These are phyloP conservation scores for Aegilops speltoides DNA, from an alignment of 176 grass and related monocot species.

Conservation along the genomic window DNA sequence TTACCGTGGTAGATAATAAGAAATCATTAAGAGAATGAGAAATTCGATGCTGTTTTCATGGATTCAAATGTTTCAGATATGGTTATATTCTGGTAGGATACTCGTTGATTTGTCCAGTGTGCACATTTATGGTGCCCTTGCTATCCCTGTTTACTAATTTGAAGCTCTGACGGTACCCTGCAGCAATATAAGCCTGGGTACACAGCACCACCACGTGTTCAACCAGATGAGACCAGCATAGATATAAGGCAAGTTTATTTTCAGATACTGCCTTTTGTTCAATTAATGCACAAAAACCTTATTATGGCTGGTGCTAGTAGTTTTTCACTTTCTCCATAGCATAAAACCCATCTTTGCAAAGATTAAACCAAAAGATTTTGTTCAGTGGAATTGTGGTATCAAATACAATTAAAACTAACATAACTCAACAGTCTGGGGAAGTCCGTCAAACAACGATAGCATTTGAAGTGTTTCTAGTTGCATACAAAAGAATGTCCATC, in stretches of 20 bases:
- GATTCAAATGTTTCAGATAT: not conserved
- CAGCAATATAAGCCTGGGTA: slow-evolving; percentile 91
- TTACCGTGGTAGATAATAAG: not conserved
- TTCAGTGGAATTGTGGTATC: no score
- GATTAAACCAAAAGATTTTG: no score
- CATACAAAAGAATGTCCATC: no score
- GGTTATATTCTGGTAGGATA: not conserved
- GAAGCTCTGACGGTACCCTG: slow-evolving; percentile 7
- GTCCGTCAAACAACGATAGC: no score
- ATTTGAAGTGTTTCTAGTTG: no score
- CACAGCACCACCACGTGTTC: slow-evolving; percentile 56
- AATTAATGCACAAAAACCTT: not conserved
- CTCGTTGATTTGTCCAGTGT: not conserved
- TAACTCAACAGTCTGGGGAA: no score
- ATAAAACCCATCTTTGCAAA: no score
- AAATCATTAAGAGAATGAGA: not conserved
- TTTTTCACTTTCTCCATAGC: no score
- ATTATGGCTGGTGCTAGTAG: no score
- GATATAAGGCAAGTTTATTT: slow-evolving; percentile 67
- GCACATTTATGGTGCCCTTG: not conserved
- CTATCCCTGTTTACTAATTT: slow-evolving; percentile 23
- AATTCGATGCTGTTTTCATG: not conserved
- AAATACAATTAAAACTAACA: no score
- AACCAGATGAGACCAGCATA: slow-evolving; percentile 80
- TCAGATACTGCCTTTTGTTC: not conserved